Conservation (phyloP, 805 yeast genomes). For the Ogataea siamensis region DNA sequence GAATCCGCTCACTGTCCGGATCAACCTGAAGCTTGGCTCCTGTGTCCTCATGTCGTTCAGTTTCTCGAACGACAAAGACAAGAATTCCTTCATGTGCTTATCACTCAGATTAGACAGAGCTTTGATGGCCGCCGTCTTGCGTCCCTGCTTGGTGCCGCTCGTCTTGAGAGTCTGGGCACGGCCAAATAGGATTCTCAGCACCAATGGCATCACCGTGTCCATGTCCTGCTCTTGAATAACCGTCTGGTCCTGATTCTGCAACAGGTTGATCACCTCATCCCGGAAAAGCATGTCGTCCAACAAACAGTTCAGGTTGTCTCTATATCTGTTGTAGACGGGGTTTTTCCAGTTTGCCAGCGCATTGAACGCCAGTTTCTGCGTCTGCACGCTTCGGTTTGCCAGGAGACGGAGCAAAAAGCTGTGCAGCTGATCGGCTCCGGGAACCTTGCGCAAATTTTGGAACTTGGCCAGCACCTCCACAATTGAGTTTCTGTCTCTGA, state of each 20-base stretch:
- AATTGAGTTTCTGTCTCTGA: slow-evolving; percentile 53
- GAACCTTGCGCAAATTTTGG: slow-evolving; percentile 56
- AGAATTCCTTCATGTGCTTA: slow-evolving; percentile 54
- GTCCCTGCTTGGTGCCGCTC: slow-evolving; percentile 69
- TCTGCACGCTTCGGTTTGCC: slow-evolving; percentile 55
- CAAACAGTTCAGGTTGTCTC: slow-evolving; percentile 68
- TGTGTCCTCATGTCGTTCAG: slow-evolving; percentile 33
- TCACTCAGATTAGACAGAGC: slow-evolving; percentile 57
- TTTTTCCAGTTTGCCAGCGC: slow-evolving; percentile 66
- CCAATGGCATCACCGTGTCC: slow-evolving; percentile 60
- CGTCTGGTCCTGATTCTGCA: slow-evolving; percentile 49
- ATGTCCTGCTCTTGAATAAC: slow-evolving; percentile 62
- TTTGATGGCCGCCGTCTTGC: slow-evolving; percentile 68
- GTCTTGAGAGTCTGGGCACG: slow-evolving; percentile 69
- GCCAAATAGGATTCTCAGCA: slow-evolving; percentile 80
- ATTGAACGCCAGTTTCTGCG: slow-evolving; percentile 72
- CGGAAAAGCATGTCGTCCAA: slow-evolving; percentile 81
- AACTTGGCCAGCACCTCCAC: slow-evolving; percentile 64
- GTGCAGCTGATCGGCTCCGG: slow-evolving; percentile 52
- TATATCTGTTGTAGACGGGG: slow-evolving; percentile 59
- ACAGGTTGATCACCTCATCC: slow-evolving; percentile 74
- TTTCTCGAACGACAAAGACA: slow-evolving; percentile 58
- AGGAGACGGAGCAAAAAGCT: slow-evolving; percentile 53
- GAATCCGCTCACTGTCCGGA: slow-evolving; percentile 63
- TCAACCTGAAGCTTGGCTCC: slow-evolving; percentile 29